Percentiles rank a stretch among this genome's conserved stretches.
These are phyloP conservation scores for Torulaspora quercuum DNA, from an alignment of 805 yeast genomes.

Conservation along the genomic window DNA sequence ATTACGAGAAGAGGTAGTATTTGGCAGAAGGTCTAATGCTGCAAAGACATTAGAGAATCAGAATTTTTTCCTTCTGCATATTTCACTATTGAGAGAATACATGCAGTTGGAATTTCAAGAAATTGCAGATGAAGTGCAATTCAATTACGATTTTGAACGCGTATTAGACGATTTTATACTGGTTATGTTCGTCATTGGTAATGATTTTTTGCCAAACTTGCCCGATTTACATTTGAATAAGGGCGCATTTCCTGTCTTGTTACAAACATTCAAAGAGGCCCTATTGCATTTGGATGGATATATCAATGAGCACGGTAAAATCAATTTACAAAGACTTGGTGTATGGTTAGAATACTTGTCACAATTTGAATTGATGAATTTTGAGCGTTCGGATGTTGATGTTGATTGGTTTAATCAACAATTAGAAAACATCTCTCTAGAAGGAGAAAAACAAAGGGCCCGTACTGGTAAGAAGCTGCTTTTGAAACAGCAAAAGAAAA, in stretches of 20 bases:
- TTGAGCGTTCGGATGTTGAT: constrained; percentile 79
- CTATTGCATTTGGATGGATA: constrained; percentile 76
- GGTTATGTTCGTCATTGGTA: constrained; percentile 92
- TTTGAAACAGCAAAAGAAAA: constrained; percentile 68
- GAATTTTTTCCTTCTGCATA: constrained; percentile 76
- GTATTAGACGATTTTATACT: constrained; percentile 88
- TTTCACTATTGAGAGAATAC: constrained; percentile 87
- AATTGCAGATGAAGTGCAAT: constrained; percentile 57
- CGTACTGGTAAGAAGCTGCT: constrained; percentile 62
- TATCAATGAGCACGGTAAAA: constrained; percentile 75
- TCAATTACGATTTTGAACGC: constrained; percentile 78
- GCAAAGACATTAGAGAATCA: constrained; percentile 63
- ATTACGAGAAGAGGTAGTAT: constrained; percentile 90
- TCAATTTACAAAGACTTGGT: constrained; percentile 68
- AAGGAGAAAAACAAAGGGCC: constrained; percentile 66
- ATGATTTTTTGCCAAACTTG: constrained; percentile 94
- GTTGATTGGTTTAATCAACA: constrained; percentile 89
- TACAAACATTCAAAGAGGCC: constrained; percentile 83
- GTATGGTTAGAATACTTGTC: constrained; percentile 74
- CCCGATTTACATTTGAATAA: constrained; percentile 92
- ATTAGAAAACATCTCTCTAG: constrained; percentile 69
- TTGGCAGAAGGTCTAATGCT: constrained; percentile 53
- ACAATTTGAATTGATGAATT: constrained; percentile 77
- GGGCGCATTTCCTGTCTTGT: constrained; percentile 92
- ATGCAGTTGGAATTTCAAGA: constrained; percentile 79